Evolutionary conservation across 345 rosid genomes (phyloP).

Genomic region (Citrus mangshanensis): DNA sequence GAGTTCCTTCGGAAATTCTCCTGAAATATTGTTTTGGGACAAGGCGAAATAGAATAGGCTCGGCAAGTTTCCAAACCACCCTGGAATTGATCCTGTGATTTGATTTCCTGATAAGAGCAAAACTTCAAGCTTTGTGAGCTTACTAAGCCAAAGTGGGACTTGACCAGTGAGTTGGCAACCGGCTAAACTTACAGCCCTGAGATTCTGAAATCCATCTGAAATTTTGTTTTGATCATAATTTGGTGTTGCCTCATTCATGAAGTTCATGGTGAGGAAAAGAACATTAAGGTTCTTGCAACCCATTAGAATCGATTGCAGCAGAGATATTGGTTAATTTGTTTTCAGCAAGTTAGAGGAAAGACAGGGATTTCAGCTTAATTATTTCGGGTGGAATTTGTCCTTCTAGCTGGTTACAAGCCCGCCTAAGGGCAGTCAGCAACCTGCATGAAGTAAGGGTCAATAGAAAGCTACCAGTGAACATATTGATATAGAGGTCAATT

Average conservation of each 20-base stretch:
- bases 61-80: constrained; percentile 5
- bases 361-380: not conserved
- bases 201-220: constrained; percentile 23
- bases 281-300: constrained; percentile 30
- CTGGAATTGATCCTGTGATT: constrained; percentile 23
- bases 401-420: not conserved
- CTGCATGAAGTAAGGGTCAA: not conserved
- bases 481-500: not conserved
- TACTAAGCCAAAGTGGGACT: constrained; percentile 27
- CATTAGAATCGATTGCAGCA: constrained; percentile 26
- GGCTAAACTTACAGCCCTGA: constrained; percentile 20
- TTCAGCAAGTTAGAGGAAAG: constrained; percentile 14
- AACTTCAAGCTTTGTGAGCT: constrained; percentile 16
- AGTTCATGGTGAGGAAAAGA: not conserved
- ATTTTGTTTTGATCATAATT: constrained; percentile 10
- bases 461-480: not conserved
- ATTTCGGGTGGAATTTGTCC: not conserved
- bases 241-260: constrained; percentile 10
- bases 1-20: not conserved
- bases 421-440: not conserved
- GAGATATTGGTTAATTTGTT: constrained; percentile 25
- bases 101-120: constrained; percentile 25
- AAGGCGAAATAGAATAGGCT: constrained; percentile 5
- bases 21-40: constrained; percentile 4
- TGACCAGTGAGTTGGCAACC: constrained; percentile 24